A percentile compares a stretch with the other conserved stretches of the same genome.
These are phyloP conservation scores for Ceratobasidium sp. DNA, from an alignment of 1,284 basidiomycete genomes.

Conservation along the genomic window DNA sequence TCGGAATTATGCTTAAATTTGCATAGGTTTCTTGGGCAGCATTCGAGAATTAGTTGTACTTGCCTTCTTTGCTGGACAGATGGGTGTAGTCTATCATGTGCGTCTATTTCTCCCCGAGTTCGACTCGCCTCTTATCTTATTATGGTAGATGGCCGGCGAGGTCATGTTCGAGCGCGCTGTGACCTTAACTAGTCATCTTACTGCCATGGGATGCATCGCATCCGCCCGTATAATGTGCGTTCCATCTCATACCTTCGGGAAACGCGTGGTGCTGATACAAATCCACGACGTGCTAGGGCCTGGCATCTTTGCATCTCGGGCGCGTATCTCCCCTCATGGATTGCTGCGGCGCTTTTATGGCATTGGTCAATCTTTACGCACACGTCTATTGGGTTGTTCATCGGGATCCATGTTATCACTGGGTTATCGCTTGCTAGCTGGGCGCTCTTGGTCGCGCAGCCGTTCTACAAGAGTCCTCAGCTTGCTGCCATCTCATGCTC, in stretches of 20 bases:
- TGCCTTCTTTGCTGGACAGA: constrained; percentile 37
- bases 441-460: constrained; percentile 75
- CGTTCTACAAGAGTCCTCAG: constrained; percentile 77
- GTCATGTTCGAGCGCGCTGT: constrained; percentile 70
- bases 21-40: constrained; percentile 40
- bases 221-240: constrained; percentile 71
- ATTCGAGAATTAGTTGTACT: constrained; percentile 28
- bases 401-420: constrained; percentile 72
- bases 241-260: background rate
- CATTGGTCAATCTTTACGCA: constrained; percentile 69
- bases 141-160: constrained; percentile 77
- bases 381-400: constrained; percentile 70
- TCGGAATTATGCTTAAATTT: constrained; percentile 5
- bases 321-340: constrained; percentile 72
- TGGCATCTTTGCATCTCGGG: constrained; percentile 71
- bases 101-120: background rate
- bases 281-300: constrained; percentile 58
- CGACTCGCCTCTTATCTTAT: constrained; percentile 74
- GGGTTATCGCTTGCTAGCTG: constrained; percentile 75
- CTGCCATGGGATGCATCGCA: constrained; percentile 76
- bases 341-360: constrained; percentile 71
- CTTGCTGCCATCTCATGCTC: constrained; percentile 75
- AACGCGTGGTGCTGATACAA: background rate
- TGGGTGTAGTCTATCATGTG: constrained; percentile 39
- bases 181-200: constrained; percentile 71